Conservation (phyloP, 768 basidiomycete genomes). For the Saitozyma sp. region DNA sequence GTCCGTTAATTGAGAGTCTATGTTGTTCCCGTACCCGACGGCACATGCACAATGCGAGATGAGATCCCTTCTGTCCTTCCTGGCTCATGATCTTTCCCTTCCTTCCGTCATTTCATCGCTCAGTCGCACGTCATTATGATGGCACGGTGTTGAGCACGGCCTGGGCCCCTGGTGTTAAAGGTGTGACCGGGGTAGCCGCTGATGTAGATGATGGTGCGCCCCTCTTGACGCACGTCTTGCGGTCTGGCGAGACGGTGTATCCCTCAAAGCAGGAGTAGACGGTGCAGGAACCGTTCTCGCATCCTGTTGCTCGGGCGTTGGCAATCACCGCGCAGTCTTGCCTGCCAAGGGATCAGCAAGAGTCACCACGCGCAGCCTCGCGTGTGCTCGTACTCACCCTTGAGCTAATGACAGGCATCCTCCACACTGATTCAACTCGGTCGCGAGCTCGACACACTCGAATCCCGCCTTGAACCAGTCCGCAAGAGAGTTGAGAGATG, state of each 20-base stretch:
- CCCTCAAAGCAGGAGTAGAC: constrained; percentile 50
- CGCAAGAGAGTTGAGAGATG: constrained; percentile 39
- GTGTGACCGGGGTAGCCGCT: constrained; percentile 35
- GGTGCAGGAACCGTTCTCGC: constrained; percentile 39
- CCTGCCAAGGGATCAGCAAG: constrained; percentile 21
- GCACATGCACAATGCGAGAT: no score
- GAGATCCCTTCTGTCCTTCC: no score
- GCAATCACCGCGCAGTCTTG: constrained; percentile 49
- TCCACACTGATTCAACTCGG: constrained; percentile 51
- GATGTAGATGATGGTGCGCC: constrained; percentile 12
- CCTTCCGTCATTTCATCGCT: no score
- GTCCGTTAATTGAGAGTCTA: no score
- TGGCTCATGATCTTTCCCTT: no score
- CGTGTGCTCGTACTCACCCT: constrained; percentile 37
- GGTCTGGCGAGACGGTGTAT: constrained; percentile 46
- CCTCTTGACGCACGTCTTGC: constrained; percentile 40
- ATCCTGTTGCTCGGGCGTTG: constrained; percentile 44
- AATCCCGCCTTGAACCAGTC: constrained; percentile 54
- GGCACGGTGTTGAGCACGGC: no score
- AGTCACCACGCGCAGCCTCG: no score
- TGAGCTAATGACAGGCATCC: constrained; percentile 49
- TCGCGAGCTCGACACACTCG: constrained; percentile 52
- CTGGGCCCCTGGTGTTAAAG: constrained; percentile 5
- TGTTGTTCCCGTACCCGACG: no score
- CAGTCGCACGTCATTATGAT: no score